phyloP scores from a whole-genome alignment of 192 early-diverging fungal genomes.

The Pecoramyces ruminantium region DNA sequence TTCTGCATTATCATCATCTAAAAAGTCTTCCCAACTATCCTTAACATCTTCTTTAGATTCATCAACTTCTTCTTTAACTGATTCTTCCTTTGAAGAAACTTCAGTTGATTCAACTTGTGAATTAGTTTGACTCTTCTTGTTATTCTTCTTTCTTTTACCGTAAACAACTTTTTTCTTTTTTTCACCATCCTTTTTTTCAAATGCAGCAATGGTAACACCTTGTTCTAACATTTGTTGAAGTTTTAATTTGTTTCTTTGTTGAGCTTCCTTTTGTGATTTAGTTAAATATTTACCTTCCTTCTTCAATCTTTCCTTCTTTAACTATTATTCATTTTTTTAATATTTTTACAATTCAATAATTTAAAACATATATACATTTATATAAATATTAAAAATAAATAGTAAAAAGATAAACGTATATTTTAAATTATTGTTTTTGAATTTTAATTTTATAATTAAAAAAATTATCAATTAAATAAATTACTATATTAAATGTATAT shows the following conservation, averaged over 20 bases:
- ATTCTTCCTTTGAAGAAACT: slow-evolving; percentile 6
- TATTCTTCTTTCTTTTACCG: slow-evolving; percentile 56
- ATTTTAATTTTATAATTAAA: too few relatives aligned
- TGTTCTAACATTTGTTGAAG: slow-evolving; percentile 3
- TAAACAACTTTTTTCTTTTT: slow-evolving; percentile 59
- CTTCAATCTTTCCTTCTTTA: slow-evolving; percentile 70
- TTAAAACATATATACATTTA: too few relatives aligned
- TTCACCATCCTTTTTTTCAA: slow-evolving; percentile 4
- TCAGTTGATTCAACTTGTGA: slow-evolving; percentile 1
- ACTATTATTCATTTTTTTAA: slow-evolving; percentile 24
- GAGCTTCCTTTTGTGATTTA: slow-evolving; percentile 29
- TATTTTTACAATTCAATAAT: too few relatives aligned
- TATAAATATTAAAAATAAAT: too few relatives aligned
- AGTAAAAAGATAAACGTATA: too few relatives aligned
- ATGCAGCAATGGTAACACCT: neutral
- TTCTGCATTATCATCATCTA: slow-evolving; percentile 13
- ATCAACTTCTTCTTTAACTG: slow-evolving; percentile 7
- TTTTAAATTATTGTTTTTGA: too few relatives aligned
- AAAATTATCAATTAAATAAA: too few relatives aligned
- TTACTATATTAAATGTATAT: neutral
- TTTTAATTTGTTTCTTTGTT: slow-evolving; percentile 1
- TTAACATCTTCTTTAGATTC: slow-evolving; percentile 34
- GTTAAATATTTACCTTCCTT: slow-evolving; percentile 86
- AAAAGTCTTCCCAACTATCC: slow-evolving; percentile 28
- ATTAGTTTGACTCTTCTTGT: slow-evolving; percentile 1